Evolutionary conservation across 495 filamentous ascomycete genomes (phyloP).

Genomic region (Apodospora peruviana): DNA sequence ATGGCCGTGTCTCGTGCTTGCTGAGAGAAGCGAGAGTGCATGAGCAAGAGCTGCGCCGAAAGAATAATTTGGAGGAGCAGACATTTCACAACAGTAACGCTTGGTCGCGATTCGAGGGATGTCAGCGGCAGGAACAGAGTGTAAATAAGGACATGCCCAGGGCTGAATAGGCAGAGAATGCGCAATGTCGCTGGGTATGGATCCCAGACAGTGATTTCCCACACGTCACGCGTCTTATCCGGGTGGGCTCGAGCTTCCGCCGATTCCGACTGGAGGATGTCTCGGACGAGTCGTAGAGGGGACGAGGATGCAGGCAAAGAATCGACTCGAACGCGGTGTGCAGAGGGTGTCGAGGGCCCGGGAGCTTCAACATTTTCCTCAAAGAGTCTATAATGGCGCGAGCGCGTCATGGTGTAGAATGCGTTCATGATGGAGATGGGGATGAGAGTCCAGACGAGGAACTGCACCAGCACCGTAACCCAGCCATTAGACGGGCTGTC

Average conservation of each 20-base stretch:
- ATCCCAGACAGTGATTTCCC: conserved; percentile 93
- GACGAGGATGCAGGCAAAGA: conserved; percentile 76
- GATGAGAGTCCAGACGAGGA: conserved; percentile 62
- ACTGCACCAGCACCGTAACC: conserved; percentile 70
- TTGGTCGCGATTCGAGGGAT: conserved; percentile 69
- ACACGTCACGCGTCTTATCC: conserved; percentile 80
- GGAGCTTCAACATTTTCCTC: conserved; percentile 69
- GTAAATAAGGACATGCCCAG: conserved; percentile 85
- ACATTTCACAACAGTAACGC: conserved; percentile 76
- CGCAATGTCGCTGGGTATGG: conserved; percentile 76
- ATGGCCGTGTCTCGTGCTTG: conserved; percentile 78
- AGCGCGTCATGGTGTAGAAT: conserved; percentile 74
- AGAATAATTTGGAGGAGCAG: conserved; percentile 65
- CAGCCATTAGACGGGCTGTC: conserved; percentile 58
- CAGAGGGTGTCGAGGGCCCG: conserved; percentile 72
- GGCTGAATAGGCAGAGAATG: conserved; percentile 87
- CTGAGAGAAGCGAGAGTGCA: conserved; percentile 68
- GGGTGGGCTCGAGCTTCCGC: conserved; percentile 79
- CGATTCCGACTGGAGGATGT: conserved; percentile 51
- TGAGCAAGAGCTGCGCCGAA: conserved; percentile 67
- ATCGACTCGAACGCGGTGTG: conserved; percentile 83
- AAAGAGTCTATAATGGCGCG: conserved; percentile 86
- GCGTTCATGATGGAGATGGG: conserved; percentile 66
- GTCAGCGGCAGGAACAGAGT: conserved; percentile 77
- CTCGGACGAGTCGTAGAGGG: conserved; percentile 70